Percentiles rank a stretch among this genome's conserved stretches.
phyloP scores from a whole-genome alignment of 2,329 filamentous ascomycete species.

The Cadophora sp. region DNA sequence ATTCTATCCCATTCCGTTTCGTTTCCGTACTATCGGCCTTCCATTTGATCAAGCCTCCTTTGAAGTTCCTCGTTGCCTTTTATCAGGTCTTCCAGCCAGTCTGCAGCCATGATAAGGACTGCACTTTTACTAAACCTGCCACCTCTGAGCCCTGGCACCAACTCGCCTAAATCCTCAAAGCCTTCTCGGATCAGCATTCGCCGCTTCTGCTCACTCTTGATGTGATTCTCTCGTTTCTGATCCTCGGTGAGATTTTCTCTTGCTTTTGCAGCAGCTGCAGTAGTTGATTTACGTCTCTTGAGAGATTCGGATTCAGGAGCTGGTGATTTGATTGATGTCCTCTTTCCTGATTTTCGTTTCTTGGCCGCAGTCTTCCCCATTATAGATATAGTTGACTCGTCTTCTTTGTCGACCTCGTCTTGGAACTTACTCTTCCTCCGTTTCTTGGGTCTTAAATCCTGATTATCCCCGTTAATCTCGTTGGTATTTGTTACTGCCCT shows the following conservation, averaged over 20 bases:
- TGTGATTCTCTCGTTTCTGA: constrained; percentile 86
- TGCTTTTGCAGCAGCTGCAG: constrained; percentile 51
- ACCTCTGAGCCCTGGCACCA: constrained; percentile 77
- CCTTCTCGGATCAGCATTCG: constrained; percentile 80
- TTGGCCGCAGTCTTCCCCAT: constrained; percentile 41
- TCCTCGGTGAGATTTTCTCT: constrained; percentile 75
- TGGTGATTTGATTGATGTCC: constrained; percentile 42
- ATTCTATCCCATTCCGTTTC: background rate
- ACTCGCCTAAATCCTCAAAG: constrained; percentile 78
- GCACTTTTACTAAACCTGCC: constrained; percentile 85
- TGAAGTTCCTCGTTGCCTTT: constrained; percentile 69
- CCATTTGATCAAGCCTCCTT: constrained; percentile 58
- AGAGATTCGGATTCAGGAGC: constrained; percentile 33
- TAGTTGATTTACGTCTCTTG: constrained; percentile 59
- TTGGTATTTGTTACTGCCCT: constrained; percentile 31
- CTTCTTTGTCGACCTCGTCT: constrained; percentile 53
- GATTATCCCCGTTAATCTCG: constrained; percentile 42
- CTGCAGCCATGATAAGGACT: constrained; percentile 75
- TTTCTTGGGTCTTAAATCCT: constrained; percentile 55
- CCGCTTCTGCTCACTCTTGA: constrained; percentile 86
- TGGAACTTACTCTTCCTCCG: constrained; percentile 62
- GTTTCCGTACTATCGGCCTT: constrained; percentile 33
- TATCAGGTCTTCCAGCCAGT: constrained; percentile 78
- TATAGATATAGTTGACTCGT: constrained; percentile 25
- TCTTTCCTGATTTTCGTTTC: constrained; percentile 43